Evolutionary conservation across 768 basidiomycete genomes (phyloP), one percentile per base, ranked within the genome.

Genomic region (Neoboletus brunneissimus): DNA sequence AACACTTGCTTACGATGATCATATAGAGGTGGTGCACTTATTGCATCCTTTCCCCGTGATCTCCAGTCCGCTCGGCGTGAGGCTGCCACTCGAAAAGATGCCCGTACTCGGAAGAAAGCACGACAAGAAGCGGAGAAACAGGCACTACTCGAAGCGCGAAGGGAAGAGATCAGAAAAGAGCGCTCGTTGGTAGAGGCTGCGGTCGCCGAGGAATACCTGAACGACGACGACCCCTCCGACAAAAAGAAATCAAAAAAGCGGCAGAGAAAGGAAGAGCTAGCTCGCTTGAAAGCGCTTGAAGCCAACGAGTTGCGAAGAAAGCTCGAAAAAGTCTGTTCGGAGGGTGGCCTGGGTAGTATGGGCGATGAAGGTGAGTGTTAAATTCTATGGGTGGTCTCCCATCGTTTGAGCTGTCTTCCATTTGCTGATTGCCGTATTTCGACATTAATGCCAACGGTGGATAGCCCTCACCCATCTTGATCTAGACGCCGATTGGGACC

Each of bases 401-500:
- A 6, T 7, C 11, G 32, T 23, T 23, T 12, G 48, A 23, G 6
- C 16, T 9, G 12, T 16, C 12, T 25, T 22, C 2, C n/a, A 4
- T 11, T 38, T 34, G 2, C 32, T 40, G 29, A 56, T 50, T 35
- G 1, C 13, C 32, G 23, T 15, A 12, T 45, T 27, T 47, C 5
- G 42, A 35, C 18, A 18, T 45, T 47, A 29, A 37, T 20, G 6
- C 16, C 23, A 18, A 45, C 8, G 15, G 48, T 53, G 18, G 55
- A 54, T 62, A 85, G 90, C 83, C 4, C 71, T 94, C 49, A 75
- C 79, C 51, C 82, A 81, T 41, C 77, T 96, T 4, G 92, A 96
- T 63, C 74, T 99, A 7, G 94, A 98, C 12, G 91, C 85, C 1
- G 94, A 98, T 44, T 98, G 92, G 89, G 93, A 98, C 64, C 88